Base-by-base conservation (phyloP, 495 filamentous ascomycete genomes). In the Xylaria acuta region DNA sequence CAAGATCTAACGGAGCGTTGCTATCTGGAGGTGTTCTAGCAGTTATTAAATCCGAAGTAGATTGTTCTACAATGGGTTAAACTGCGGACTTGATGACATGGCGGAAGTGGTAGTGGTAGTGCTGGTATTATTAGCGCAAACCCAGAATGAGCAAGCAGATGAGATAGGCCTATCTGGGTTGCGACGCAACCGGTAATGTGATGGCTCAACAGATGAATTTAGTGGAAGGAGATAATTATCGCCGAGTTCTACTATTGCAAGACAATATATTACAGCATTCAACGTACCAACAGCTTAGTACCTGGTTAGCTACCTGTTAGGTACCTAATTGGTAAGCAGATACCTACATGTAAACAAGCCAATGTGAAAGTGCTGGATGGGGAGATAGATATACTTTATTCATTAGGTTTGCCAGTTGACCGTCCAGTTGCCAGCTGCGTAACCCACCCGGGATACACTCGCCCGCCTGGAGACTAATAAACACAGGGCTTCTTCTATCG, bases 341-440 rank as follows among this genome's bases (percentile, higher is more conserved):
- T 43, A 43, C 7, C 11, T 20, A 47, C 2, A 20, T 18, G 43
- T 38, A 20, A n/a, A n/a, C n/a, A n/a, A n/a, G n/a, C n/a, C n/a
- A n/a, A n/a, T n/a, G n/a, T n/a, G n/a, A n/a, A n/a, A n/a, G n/a
- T n/a, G n/a, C n/a, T n/a, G n/a, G 49, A 4, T 53, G 27, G 22
- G 11, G 27, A 25, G 22, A 9, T 53, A 25, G 49, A 0, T 45
- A 45, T 4, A 5, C 18, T 5, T 1, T 53, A 53, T 60, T 38
- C 32, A n/a, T 22, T 60, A 40, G 14, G 53, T 18, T 43, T 64
- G 60, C 60, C 60, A 64, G 60, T 64, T 64, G 60, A 27, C 38
- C 22, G 6, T 25, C 38, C 38, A 41, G 70, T 18, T 60, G 49
- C 7, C 45, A 41, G 41, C 43, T 53, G 41, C 36, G 36, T 72